Evolutionary conservation across 371 early-diverging fungal species (phyloP), one percentile per base, ranked within the genome.

Genomic region (Mortierella sp.): DNA sequence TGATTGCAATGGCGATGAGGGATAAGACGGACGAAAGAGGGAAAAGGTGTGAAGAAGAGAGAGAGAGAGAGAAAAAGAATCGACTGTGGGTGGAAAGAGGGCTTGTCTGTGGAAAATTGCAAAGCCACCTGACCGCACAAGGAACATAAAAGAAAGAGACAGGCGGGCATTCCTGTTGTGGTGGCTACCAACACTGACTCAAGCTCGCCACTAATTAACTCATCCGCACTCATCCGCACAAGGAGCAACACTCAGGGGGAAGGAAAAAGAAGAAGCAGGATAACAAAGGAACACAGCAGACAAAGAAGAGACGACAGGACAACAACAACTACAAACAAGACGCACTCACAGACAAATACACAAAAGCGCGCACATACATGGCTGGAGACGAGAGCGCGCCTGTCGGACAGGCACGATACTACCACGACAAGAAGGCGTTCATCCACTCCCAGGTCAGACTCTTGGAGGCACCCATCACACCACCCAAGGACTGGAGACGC

Each of bases 401-500:
- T 22, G 64, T 66, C 26, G 70, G 81, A 10, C 81, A 80, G 45
- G 81, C 68, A 22, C 73, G 81, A 24, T 80, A 80, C 63, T 80
- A 80, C 39, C 81, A 80, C 19, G 81, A 80, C 71, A 80, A 80
- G 66, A 82, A 77, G 52, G 77, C 72, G 1, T 82, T 82, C 45
- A 68, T 82, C 45, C 52, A 64, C 16, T 45, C 82, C 5, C 82
- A 82, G 34, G 64, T 82, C 13, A 65, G 78, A 14, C 72, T 82
- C 10, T 53, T 82, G 1, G 74, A 82, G 37, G 71, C 77, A 0
- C 74, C 82, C 37, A 65, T 74, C 29, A 53, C 61, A 26, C 75
- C 52, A 0, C 67, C 82, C 1, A 14, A 31, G 8, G 72, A 74
- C 40, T 82, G 82, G 82, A 66, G 72, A 45, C 65, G 63, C 29